A percentile compares a stretch with the other conserved stretches of the same genome.
Conservation (phyloP, 2,329 filamentous ascomycete species). For the Allantophomopsis cytisporea region DNA sequence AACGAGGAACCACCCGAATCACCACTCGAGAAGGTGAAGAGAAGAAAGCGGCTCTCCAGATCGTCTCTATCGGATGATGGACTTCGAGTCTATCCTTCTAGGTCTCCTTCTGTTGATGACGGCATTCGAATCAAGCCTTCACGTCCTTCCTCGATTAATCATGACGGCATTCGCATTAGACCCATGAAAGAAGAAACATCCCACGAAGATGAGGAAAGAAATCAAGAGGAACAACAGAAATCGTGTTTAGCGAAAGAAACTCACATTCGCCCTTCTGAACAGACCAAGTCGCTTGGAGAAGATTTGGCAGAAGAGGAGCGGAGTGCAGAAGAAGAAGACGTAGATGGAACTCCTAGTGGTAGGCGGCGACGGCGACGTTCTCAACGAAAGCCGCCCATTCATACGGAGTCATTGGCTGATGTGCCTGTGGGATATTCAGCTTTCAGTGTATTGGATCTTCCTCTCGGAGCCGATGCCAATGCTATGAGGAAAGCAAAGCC, state of each 20-base stretch:
- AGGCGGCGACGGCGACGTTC: slow-evolving; percentile 4
- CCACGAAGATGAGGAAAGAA: background rate
- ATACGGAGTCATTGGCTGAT: slow-evolving; percentile 36
- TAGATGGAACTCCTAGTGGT: slow-evolving; percentile 2
- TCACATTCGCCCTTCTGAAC: too few species aligned
- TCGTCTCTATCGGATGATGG: slow-evolving; percentile 11
- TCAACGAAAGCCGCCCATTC: slow-evolving; percentile 9
- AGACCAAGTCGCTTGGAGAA: too few species aligned
- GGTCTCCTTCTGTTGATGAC: slow-evolving; percentile 17
- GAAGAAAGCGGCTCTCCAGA: slow-evolving; percentile 8
- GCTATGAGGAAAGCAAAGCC: slow-evolving; percentile 26
- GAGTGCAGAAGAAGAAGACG: slow-evolving; percentile 7
- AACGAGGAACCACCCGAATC: slow-evolving; percentile 1
- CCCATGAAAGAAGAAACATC: slow-evolving; percentile 5
- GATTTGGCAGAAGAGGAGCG: background rate
- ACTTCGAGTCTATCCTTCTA: slow-evolving; percentile 14
- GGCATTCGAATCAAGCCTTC: slow-evolving; percentile 26
- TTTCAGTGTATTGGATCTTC: slow-evolving; percentile 50
- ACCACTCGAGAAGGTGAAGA: slow-evolving; percentile 2
- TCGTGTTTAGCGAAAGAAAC: background rate
- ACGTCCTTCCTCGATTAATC: slow-evolving; percentile 13
- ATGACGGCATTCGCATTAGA: slow-evolving; percentile 18
- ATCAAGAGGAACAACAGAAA: background rate
- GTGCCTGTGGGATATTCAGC: slow-evolving; percentile 52
- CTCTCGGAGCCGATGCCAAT: slow-evolving; percentile 31